phyloP scores from a whole-genome alignment of 129 eudicot genomes.

The Flaveria linearis region DNA sequence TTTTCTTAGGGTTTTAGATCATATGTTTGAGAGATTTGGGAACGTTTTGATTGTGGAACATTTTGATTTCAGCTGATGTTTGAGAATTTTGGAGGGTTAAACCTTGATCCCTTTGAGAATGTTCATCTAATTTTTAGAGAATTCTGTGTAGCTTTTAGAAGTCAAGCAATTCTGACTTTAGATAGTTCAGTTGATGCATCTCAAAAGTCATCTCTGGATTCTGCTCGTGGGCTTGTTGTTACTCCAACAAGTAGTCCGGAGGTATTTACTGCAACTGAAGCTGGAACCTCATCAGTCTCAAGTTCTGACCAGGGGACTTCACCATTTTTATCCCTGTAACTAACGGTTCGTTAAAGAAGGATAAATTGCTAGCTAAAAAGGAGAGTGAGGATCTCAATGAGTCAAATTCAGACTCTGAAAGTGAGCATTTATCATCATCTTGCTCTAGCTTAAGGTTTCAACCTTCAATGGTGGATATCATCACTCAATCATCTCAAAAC shows the following conservation, averaged over 20 bases:
- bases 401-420: conserved; percentile 75
- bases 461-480: conserved; percentile 69
- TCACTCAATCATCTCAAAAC: conserved; percentile 44
- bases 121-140: no score
- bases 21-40: no score
- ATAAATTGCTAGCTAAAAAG: conserved; percentile 36
- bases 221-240: conserved; percentile 57
- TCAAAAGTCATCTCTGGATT: conserved; percentile 36
- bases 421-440: conserved; percentile 51
- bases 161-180: no score
- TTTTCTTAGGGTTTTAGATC: no score
- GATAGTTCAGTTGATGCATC: no score
- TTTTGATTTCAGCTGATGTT: no score
- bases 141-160: no score
- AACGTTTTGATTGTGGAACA: no score
- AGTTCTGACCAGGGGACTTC: conserved; percentile 96
- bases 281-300: conserved; percentile 91
- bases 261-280: conserved; percentile 82
- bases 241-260: conserved; percentile 99
- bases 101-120: no score
- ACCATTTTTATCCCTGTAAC: conserved; percentile 54
- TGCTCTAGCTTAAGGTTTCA: conserved; percentile 84
- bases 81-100: no score
- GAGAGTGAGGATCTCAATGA: conserved; percentile 48
- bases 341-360: conserved; percentile 39